These are phyloP conservation scores for Colletotrichum orbiculare DNA, from an alignment of 2,329 filamentous ascomycete genomes.

Conservation along the genomic window DNA sequence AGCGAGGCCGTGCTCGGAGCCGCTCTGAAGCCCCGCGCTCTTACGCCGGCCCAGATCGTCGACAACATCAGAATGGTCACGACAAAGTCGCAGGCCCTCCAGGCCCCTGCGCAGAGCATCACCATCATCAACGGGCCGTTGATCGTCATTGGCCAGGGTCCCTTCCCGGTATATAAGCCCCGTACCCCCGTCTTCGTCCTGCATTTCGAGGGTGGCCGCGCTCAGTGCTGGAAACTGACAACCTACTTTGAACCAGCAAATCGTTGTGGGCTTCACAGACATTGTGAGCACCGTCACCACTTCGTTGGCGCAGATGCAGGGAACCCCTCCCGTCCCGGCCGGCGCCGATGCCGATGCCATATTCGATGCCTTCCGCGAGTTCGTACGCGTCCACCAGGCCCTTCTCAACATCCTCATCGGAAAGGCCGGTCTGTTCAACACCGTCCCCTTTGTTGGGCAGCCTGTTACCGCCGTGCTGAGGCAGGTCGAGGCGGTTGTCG, in stretches of 20 bases:
- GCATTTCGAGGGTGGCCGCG: too few species aligned
- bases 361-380: slow-evolving; percentile 44
- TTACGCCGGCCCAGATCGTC: slow-evolving; percentile 39
- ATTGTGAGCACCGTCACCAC: slow-evolving; percentile 42
- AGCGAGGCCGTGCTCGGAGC: slow-evolving; percentile 36
- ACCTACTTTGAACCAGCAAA: slow-evolving; percentile 27
- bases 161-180: slow-evolving; percentile 43
- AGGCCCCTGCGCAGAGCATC: slow-evolving; percentile 42
- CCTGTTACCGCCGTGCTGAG: slow-evolving; percentile 44
- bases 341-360: slow-evolving; percentile 37
- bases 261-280: slow-evolving; percentile 45
- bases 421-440: slow-evolving; percentile 45
- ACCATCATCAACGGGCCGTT: slow-evolving; percentile 42
- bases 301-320: slow-evolving; percentile 38
- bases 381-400: slow-evolving; percentile 45
- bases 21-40: too few species aligned
- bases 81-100: slow-evolving; percentile 41
- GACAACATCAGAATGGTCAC: slow-evolving; percentile 42
- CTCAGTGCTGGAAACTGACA: neutral
- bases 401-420: slow-evolving; percentile 49
- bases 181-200: neutral
- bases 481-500: slow-evolving; percentile 39
- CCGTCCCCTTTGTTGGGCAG: slow-evolving; percentile 43
- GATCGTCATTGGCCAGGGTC: slow-evolving; percentile 43
- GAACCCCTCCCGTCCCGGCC: slow-evolving; percentile 28